Percentiles rank a stretch among this genome's conserved stretches.
These are phyloP conservation scores for Wickerhamiella australiensis DNA, from an alignment of 805 yeast species.

Conservation along the genomic window DNA sequence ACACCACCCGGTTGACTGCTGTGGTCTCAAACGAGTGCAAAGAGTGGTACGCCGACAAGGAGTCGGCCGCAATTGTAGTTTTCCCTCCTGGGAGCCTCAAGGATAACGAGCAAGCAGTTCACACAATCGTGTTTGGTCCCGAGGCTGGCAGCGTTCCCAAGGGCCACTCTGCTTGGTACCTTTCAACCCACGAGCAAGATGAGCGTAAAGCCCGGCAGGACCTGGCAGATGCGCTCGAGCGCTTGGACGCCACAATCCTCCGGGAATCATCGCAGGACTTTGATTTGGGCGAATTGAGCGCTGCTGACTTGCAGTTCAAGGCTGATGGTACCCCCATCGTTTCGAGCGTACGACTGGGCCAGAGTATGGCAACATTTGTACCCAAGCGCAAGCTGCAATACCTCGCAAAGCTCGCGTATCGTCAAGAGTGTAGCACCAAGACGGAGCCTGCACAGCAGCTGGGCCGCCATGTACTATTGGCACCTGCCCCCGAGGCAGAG, in stretches of 20 bases:
- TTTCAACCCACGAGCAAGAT: constrained; percentile 57
- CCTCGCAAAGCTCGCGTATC: constrained; percentile 48
- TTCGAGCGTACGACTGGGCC: constrained; percentile 75
- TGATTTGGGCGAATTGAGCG: constrained; percentile 42
- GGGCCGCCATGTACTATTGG: constrained; percentile 26
- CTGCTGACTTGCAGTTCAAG: constrained; percentile 42
- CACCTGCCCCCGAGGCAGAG: constrained; percentile 68
- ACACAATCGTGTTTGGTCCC: constrained; percentile 75
- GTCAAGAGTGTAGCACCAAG: constrained; percentile 33
- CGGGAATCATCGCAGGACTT: constrained; percentile 61
- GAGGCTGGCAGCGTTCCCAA: constrained; percentile 77
- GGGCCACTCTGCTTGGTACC: constrained; percentile 86
- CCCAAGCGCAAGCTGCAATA: constrained; percentile 62
- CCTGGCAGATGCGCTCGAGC: constrained; percentile 64
- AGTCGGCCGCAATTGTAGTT: constrained; percentile 74
- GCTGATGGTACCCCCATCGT: constrained; percentile 57
- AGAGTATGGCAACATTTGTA: constrained; percentile 70
- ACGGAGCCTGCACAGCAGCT: constrained; percentile 13
- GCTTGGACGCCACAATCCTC: constrained; percentile 66
- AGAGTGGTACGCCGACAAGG: constrained; percentile 84
- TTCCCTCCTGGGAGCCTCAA: constrained; percentile 77
- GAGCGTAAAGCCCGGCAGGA: constrained; percentile 54
- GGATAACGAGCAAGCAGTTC: constrained; percentile 62
- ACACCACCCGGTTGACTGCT: constrained; percentile 65
- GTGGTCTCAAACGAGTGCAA: constrained; percentile 76